phyloP scores from a whole-genome alignment of 257 asterid species.

The Craterostigma plantagineum region DNA sequence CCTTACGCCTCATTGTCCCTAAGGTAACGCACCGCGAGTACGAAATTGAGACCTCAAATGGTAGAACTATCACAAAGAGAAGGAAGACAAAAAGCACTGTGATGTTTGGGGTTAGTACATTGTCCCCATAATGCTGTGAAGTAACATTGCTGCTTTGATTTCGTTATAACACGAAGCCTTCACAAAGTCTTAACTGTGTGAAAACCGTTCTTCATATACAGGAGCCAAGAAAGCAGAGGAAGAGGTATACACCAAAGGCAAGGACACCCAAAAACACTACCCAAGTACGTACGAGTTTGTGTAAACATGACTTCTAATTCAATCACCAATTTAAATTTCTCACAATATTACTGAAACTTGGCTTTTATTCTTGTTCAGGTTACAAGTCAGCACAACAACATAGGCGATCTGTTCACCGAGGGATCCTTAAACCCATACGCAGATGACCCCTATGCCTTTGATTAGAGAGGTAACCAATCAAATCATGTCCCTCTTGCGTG shows the following conservation, averaged over 20 bases:
- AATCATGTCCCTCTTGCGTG: too few species aligned
- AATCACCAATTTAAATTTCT: not conserved
- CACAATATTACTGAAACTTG: slow-evolving; percentile 8
- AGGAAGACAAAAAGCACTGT: slow-evolving; percentile 80
- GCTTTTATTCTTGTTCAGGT: slow-evolving; percentile 25
- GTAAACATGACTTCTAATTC: not conserved
- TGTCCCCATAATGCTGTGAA: slow-evolving; percentile 2
- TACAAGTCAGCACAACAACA: slow-evolving; percentile 39
- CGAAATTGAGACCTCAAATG: slow-evolving; percentile 86
- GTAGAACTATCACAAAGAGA: slow-evolving; percentile 78
- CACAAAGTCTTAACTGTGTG: too few species aligned
- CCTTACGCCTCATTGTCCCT: slow-evolving; percentile 6
- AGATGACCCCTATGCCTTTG: slow-evolving; percentile 93
- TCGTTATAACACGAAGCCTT: slow-evolving; percentile 5
- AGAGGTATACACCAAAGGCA: slow-evolving; percentile 44
- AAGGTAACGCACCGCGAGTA: slow-evolving; percentile 90
- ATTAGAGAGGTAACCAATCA: slow-evolving; percentile 61
- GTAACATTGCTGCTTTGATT: slow-evolving; percentile 2
- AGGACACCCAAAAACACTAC: slow-evolving; percentile 32
- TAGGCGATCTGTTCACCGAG: slow-evolving; percentile 86
- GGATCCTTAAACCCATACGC: slow-evolving; percentile 92
- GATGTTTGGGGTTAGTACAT: slow-evolving; percentile 70
- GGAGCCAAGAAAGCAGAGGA: slow-evolving; percentile 57
- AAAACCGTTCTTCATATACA: slow-evolving; percentile 12
- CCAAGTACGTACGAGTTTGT: slow-evolving; percentile 23